These are phyloP conservation scores for Nepenthes alata DNA, from an alignment of 179 eudicot species.

Conservation along the genomic window DNA sequence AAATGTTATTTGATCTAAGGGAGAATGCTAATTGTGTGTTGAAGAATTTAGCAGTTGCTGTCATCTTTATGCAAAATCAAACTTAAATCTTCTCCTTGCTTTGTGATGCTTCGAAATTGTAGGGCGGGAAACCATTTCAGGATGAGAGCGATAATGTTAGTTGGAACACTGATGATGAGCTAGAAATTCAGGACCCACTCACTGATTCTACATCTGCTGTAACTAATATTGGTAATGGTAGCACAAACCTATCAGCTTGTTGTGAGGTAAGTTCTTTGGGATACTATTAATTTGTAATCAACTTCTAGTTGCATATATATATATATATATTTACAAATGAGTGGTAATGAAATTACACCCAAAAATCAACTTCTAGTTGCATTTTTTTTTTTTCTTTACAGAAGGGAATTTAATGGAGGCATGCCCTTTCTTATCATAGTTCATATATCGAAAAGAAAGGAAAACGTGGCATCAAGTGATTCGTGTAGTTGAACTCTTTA, in stretches of 20 bases:
- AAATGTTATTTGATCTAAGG: too few species aligned
- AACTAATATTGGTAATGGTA: conserved; percentile 16
- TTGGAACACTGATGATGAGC: conserved; percentile 60
- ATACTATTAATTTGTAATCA: not conserved
- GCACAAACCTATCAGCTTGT: conserved; percentile 8
- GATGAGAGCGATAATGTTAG: conserved; percentile 27
- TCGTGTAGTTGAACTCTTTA: too few species aligned
- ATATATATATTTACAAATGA: too few species aligned
- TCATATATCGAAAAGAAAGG: too few species aligned
- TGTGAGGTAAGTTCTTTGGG: conserved; percentile 35
- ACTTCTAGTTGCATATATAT: not conserved
- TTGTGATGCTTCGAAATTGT: conserved; percentile 1
- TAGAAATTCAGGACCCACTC: conserved; percentile 23
- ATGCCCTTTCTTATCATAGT: too few species aligned
- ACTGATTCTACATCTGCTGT: conserved; percentile 20
- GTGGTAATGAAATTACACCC: too few species aligned
- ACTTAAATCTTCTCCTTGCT: not conserved
- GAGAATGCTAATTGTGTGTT: too few species aligned
- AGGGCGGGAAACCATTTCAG: conserved; percentile 29
- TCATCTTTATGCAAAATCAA: not conserved
- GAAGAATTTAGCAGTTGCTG: too few species aligned
- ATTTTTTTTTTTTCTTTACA: too few species aligned
- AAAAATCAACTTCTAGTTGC: too few species aligned
- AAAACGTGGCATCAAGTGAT: too few species aligned
- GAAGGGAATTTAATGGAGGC: too few species aligned